Evolutionary conservation across 345 rosid species (phyloP).

Genomic region (Gossypium stocksii): DNA sequence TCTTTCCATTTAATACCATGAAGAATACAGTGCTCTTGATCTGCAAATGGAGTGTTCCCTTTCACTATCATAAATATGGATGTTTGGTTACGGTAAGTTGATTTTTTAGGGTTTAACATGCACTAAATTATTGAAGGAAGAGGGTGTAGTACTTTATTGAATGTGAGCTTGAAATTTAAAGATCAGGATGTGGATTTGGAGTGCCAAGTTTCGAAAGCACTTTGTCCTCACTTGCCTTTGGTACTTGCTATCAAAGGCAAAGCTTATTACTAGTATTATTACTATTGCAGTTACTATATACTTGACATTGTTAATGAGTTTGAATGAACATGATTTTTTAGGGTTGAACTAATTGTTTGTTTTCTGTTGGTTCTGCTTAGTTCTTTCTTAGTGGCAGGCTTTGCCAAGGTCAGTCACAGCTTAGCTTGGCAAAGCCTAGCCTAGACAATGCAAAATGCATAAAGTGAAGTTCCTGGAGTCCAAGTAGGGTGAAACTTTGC

Average conservation of each 20-base stretch:
- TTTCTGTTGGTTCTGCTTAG: neutral
- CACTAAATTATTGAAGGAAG: too few species aligned
- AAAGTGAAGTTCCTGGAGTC: constrained; percentile 41
- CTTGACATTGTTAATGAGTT: neutral
- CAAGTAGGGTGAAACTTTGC: constrained; percentile 36
- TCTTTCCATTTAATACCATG: neutral
- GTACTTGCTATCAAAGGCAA: neutral
- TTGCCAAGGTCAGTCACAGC: neutral
- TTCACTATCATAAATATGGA: too few species aligned
- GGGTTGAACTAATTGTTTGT: neutral
- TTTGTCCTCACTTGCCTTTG: neutral
- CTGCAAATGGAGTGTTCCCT: too few species aligned
- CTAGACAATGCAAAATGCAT: constrained; percentile 29
- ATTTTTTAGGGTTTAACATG: too few species aligned
- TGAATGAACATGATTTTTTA: neutral
- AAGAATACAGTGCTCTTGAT: neutral
- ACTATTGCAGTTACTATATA: neutral
- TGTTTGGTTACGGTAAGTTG: too few species aligned
- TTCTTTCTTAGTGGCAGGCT: neutral
- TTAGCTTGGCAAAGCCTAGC: neutral
- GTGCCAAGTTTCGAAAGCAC: too few species aligned
- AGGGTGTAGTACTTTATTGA: too few species aligned
- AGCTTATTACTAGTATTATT: neutral
- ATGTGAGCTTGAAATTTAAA: too few species aligned
- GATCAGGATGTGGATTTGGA: too few species aligned